A percentile compares a stretch with the other conserved stretches of the same genome.
These are phyloP conservation scores for Leccinum subrobustum DNA, from an alignment of 1,284 basidiomycete species.

Conservation along the genomic window DNA sequence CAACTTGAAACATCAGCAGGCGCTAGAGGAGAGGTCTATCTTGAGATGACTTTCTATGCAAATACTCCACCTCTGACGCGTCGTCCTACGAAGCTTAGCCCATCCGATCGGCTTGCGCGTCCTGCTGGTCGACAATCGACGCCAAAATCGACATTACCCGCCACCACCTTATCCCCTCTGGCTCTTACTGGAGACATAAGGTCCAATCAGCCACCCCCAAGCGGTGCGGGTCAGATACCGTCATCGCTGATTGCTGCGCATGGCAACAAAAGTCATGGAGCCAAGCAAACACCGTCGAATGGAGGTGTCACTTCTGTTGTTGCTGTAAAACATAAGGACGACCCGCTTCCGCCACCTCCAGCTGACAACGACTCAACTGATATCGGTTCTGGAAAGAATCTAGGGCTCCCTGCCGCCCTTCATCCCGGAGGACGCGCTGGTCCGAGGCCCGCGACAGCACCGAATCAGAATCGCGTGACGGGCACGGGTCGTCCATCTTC, in stretches of 20 bases:
- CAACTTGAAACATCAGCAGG: conserved; percentile 52
- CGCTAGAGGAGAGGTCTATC: conserved; percentile 66
- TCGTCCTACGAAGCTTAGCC: conserved; percentile 45
- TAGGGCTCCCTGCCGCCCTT: conserved; percentile 40
- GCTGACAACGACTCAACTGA: conserved; percentile 17
- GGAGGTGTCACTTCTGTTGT: neutral
- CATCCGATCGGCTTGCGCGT: conserved; percentile 42
- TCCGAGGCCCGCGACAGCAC: conserved; percentile 26
- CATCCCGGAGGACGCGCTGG: conserved; percentile 39
- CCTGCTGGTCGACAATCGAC: conserved; percentile 18
- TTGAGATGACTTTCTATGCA: conserved; percentile 69
- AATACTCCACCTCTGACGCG: conserved; percentile 50
- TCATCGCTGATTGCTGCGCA: conserved; percentile 27
- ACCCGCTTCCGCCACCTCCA: conserved; percentile 41
- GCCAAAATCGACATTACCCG: conserved; percentile 4
- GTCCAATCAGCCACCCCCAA: conserved; percentile 5
- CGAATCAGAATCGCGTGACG: conserved; percentile 16
- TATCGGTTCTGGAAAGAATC: conserved; percentile 14
- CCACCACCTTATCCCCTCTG: conserved; percentile 1
- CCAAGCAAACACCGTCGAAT: conserved; percentile 6
- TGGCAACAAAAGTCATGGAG: conserved; percentile 7
- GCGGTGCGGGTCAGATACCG: conserved; percentile 12
- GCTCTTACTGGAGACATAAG: conserved; percentile 13
- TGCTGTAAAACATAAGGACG: conserved; percentile 11
- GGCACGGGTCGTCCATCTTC: conserved; percentile 10